Percentiles rank a stretch among this genome's conserved stretches.
Conservation (phyloP, 1,139 yeast species). For the Yamadazyma atlantica region DNA sequence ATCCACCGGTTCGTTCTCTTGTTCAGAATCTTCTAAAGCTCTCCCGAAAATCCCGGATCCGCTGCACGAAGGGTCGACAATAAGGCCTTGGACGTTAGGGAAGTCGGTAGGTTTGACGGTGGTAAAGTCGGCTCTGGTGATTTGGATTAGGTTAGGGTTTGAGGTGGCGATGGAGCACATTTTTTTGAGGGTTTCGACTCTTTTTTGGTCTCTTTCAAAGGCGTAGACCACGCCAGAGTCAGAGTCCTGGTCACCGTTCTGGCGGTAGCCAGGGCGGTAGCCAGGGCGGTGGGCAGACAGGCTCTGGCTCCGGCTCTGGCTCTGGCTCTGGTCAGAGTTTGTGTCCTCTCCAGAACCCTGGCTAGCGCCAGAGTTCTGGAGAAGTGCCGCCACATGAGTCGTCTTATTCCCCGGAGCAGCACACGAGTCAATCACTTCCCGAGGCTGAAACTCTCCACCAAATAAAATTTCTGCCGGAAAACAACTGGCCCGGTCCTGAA, state of each 20-base stretch:
- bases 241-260: no score
- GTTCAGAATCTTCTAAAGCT: slow-evolving; percentile 53
- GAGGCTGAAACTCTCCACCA: slow-evolving; percentile 41
- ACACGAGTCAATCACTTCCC: slow-evolving; percentile 82
- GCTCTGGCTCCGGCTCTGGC: no score
- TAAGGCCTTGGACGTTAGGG: slow-evolving; percentile 68
- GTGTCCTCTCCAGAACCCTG: no score
- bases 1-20: slow-evolving; percentile 46
- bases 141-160: slow-evolving; percentile 49
- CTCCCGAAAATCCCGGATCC: slow-evolving; percentile 97
- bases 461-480: slow-evolving; percentile 86
- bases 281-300: no score
- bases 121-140: slow-evolving; percentile 87
- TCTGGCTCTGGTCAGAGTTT: no score
- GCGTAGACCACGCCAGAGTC: slow-evolving; percentile 74
- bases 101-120: slow-evolving; percentile 60
- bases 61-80: slow-evolving; percentile 96
- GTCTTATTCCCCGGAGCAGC: slow-evolving; percentile 99
- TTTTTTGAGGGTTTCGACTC: slow-evolving; percentile 69
- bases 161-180: slow-evolving; percentile 86
- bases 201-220: slow-evolving; percentile 76
- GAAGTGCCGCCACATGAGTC: slow-evolving; percentile 78
- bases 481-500: slow-evolving; percentile 96
- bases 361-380: no score
- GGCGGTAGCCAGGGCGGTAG: no score